Base-by-base conservation (phyloP, 2,329 filamentous ascomycete genomes). In the Pyrenochaeta sp. region DNA sequence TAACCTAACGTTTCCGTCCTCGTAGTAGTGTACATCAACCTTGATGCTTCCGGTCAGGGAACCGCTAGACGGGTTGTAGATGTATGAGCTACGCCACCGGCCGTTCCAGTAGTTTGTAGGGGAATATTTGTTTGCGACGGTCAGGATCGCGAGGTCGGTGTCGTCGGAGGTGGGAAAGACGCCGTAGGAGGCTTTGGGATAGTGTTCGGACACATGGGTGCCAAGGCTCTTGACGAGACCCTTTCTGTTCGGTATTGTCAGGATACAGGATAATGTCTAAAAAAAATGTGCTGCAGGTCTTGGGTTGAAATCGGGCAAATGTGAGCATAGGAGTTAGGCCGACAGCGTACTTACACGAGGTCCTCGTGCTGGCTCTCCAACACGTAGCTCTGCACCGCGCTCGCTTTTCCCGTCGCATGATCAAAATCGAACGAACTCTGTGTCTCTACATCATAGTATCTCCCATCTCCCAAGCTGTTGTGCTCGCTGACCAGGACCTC, bases 41-140 rank as follows among this genome's bases (percentile, higher is more conserved):
- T 94, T 92, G 79, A 98, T 89, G 58, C 85, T 88, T 69, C 95
- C 95, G 37, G 89, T 88, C 43, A 98, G 82, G 47, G 83, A 83
- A 64, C 84, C 84, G 2, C 86, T 83, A 1, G 86, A 86, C 0
- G 93, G 88, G 62, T 89, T 85, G 78, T 91, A 90, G 70, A 90
- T 85, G 82, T 98, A 98, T 52, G 90, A 85, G 47, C 92, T 93
- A 72, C 95, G 91, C 92, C 95, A 99, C 62, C 95, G 92, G 62
- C 95, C 95, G 80, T 97, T 98, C 92, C 95, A 98, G 85, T 93
- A 99, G 84, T 99, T 99, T 77, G 93, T 92, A 7, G 96, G 95
- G 72, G 91, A 96, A 83, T 98, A 98, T 79, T 97, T 97, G 83
- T 95, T 97, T 55, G 93, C 91, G 48, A 97, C 93, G 50, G 97